A percentile compares a stretch with the other conserved stretches of the same genome.
Conservation (phyloP, 257 asterid genomes). For the Nyctanthes arbortristis region DNA sequence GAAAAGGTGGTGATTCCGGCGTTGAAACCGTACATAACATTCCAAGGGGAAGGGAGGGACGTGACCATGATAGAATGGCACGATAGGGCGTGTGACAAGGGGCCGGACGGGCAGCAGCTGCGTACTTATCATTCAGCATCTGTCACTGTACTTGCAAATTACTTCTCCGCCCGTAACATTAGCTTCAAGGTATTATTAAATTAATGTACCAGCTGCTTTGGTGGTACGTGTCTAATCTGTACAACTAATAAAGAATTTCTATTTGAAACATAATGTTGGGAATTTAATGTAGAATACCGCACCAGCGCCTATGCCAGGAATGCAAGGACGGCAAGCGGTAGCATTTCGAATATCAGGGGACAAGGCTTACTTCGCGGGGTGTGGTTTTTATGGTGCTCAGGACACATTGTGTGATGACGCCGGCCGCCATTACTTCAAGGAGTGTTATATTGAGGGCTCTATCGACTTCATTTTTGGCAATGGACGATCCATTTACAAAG, state of each 20-base stretch:
- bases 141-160: conserved; percentile 64
- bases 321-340: conserved; percentile 96
- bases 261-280: not conserved
- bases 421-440: conserved; percentile 93
- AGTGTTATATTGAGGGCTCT: conserved; percentile 88
- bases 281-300: conserved; percentile 78
- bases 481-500: conserved; percentile 90
- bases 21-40: conserved; percentile 72
- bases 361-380: conserved; percentile 82
- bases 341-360: conserved; percentile 90
- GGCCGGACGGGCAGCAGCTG: conserved; percentile 82
- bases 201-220: too few relatives aligned
- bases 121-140: conserved; percentile 90
- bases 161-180: conserved; percentile 77
- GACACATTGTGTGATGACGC: conserved; percentile 92
- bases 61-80: conserved; percentile 84
- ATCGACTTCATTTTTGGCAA: conserved; percentile 93
- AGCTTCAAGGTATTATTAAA: conserved; percentile 95
- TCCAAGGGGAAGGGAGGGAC: conserved; percentile 80
- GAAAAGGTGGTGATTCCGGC: conserved; percentile 90
- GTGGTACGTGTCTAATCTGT: too few relatives aligned
- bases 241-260: too few relatives aligned
- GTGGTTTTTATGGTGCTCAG: conserved; percentile 91
- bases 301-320: conserved; percentile 91
- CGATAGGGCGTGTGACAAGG: conserved; percentile 77